phyloP scores from a whole-genome alignment of 805 yeast species.

The Teunomyces atbi region DNA sequence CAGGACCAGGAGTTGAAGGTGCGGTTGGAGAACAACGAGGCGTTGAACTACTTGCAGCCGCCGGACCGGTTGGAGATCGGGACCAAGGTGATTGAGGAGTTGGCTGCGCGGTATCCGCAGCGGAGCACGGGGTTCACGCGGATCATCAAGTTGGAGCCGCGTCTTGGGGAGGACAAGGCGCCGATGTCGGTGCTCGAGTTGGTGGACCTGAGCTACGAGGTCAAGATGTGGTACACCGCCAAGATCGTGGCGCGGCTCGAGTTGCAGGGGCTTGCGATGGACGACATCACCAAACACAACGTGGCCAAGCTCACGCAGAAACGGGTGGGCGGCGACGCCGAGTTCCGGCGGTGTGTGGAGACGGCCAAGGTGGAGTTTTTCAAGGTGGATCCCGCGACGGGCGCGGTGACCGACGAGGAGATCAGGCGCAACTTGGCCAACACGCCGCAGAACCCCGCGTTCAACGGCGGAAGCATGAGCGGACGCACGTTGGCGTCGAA shows the following conservation, averaged over 20 bases:
- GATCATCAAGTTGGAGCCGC: conserved; percentile 76
- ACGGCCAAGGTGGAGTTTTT: conserved; percentile 37
- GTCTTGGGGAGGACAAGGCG: conserved; percentile 82
- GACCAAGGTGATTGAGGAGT: conserved; percentile 62
- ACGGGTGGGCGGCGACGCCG: conserved; percentile 49
- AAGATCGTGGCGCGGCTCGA: conserved; percentile 79
- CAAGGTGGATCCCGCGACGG: conserved; percentile 30
- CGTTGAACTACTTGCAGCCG: conserved; percentile 24
- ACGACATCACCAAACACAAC: conserved; percentile 52
- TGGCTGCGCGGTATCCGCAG: conserved; percentile 59
- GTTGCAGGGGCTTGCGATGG: conserved; percentile 54
- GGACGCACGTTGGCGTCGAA: conserved; percentile 30
- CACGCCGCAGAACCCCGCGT: conserved; percentile 28
- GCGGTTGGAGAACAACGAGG: conserved; percentile 13
- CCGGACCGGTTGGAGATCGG: conserved; percentile 27
- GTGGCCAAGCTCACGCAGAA: conserved; percentile 48
- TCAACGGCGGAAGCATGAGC: conserved; percentile 22
- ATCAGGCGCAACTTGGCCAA: conserved; percentile 30
- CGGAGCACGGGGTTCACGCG: conserved; percentile 86
- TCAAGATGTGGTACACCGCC: conserved; percentile 77
- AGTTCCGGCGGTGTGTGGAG: conserved; percentile 64
- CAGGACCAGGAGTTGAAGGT: conserved; percentile 10
- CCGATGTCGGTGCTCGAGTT: conserved; percentile 86
- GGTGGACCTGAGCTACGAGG: conserved; percentile 65
- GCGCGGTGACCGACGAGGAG: conserved; percentile 21